These are phyloP conservation scores for Arbutus unedo DNA, from an alignment of 148 eudicot species.

Conservation along the genomic window DNA sequence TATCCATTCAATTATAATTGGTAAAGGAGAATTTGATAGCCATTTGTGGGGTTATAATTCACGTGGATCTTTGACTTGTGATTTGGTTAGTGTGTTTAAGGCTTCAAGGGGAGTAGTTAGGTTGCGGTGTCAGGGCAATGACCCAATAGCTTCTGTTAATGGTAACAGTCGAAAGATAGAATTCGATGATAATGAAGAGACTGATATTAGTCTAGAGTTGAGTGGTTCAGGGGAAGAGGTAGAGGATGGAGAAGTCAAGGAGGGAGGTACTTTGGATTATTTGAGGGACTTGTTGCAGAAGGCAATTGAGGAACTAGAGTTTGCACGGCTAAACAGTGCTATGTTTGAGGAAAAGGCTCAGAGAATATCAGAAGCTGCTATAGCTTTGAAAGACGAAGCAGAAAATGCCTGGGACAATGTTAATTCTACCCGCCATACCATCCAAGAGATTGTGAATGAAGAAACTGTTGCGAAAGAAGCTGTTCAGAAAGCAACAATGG, in stretches of 20 bases:
- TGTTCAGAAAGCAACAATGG: conserved; percentile 75
- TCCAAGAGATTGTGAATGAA: conserved; percentile 60
- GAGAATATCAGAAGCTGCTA: conserved; percentile 79
- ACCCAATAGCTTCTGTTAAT: conserved; percentile 60
- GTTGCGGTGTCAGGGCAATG: conserved; percentile 60
- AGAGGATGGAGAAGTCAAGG: conserved; percentile 41
- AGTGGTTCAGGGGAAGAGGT: conserved; percentile 37
- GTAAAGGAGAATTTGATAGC: conserved; percentile 29
- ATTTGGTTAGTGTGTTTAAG: conserved; percentile 19
- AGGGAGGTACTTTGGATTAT: conserved; percentile 50
- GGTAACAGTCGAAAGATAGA: conserved; percentile 54
- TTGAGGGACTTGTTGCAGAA: conserved; percentile 60
- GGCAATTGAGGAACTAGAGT: conserved; percentile 79
- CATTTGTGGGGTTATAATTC: conserved; percentile 24
- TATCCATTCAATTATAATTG: conserved; percentile 9
- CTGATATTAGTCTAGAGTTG: conserved; percentile 26
- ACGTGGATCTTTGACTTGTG: conserved; percentile 23
- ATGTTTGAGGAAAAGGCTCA: conserved; percentile 94
- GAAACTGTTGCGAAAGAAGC: conserved; percentile 69
- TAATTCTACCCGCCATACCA: conserved; percentile 31
- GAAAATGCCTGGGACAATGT: conserved; percentile 66
- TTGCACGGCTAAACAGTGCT: conserved; percentile 63
- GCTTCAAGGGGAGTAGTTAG: conserved; percentile 26
- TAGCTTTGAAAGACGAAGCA: conserved; percentile 79
- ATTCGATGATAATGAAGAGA: conserved; percentile 34